Percentiles rank a stretch among this genome's conserved stretches.
Evolutionary conservation across 345 rosid genomes (phyloP).

Genomic region (Raphanus raphanistrum): DNA sequence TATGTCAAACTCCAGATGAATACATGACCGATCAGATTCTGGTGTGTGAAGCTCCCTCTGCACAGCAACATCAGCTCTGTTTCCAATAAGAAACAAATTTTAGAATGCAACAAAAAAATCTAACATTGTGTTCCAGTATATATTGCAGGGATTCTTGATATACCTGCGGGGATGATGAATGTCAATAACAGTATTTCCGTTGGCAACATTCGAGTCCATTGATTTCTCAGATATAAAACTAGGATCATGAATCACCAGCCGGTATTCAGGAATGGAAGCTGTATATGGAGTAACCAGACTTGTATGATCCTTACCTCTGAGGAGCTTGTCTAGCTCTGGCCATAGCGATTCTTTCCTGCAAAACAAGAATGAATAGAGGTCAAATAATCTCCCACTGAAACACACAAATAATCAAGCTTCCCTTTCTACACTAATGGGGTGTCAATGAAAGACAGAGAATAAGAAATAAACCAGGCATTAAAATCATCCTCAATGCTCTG

Average conservation of each 20-base stretch:
- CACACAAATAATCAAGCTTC: constrained; percentile 16
- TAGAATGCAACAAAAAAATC: background rate
- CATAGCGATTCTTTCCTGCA: constrained; percentile 76
- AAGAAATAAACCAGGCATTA: constrained; percentile 52
- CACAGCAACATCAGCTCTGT: constrained; percentile 75
- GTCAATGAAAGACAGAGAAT: background rate
- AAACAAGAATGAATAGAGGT: background rate
- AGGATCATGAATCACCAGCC: constrained; percentile 68
- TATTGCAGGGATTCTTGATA: no score
- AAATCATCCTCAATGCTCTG: constrained; percentile 99
- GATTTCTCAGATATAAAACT: constrained; percentile 38
- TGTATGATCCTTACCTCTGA: constrained; percentile 78
- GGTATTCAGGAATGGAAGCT: constrained; percentile 81
- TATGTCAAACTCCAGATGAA: constrained; percentile 88
- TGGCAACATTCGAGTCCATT: constrained; percentile 45
- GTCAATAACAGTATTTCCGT: constrained; percentile 67
- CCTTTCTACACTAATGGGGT: background rate
- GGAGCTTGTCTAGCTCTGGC: constrained; percentile 83
- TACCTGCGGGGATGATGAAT: constrained; percentile 94
- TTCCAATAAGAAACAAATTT: constrained; percentile 11
- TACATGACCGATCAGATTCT: constrained; percentile 90
- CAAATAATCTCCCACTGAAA: background rate
- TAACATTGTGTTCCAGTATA: no score
- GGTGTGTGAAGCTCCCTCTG: constrained; percentile 85
- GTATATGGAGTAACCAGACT: constrained; percentile 78